Base-by-base conservation (phyloP, 164 flowering plant genomes). In the Dillenia suffruticosa region DNA sequence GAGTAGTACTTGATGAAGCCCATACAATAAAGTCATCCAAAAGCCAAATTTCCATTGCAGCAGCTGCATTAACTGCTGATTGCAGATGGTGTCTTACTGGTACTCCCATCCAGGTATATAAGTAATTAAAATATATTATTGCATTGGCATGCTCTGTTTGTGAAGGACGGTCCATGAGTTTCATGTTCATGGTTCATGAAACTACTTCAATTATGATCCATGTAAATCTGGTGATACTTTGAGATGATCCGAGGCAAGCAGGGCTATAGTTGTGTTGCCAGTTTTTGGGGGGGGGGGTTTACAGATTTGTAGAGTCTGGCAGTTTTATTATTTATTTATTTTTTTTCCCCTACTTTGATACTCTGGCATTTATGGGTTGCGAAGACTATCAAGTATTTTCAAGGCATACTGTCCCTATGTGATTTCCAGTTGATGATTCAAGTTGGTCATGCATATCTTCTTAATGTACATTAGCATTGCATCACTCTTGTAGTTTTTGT, bases 31-130 rank as follows among this genome's bases (percentile, higher is more conserved):
- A 94, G 67, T 84, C 91, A 44, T 74, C 88, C 13, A 94, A 85
- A 68, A 89, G 99, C 70, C 99, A 91, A 76, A 68, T 88, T 72
- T 91, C 97, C 58, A 48, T 82, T 59, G 96, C 99, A 69, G 92
- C 97, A 63, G 76, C 96, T 78, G 93, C 96, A 45, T 72, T 94
- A 58, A 71, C 68, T 71, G 99, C 97, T 67, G 96, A 87, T 67
- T 74, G 87, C 40, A 79, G 99, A n/a, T 94, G 99, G 99, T 94
- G 97, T 76, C 96, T 94, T 54, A 91, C 99, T 61, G 99, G 99
- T 19, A 94, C 99, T 43, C 99, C 99, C 60, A 86, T 94, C 50
- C 99, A 94, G 94, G 99, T 92, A 59, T 66, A 13, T 26, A 19
- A 61, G 64, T 8, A 11, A 17, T 58, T 24, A 32, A 63, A 51